Evolutionary conservation across 495 filamentous ascomycete genomes (phyloP).

Genomic region (Penicillium cosmopolitanum): DNA sequence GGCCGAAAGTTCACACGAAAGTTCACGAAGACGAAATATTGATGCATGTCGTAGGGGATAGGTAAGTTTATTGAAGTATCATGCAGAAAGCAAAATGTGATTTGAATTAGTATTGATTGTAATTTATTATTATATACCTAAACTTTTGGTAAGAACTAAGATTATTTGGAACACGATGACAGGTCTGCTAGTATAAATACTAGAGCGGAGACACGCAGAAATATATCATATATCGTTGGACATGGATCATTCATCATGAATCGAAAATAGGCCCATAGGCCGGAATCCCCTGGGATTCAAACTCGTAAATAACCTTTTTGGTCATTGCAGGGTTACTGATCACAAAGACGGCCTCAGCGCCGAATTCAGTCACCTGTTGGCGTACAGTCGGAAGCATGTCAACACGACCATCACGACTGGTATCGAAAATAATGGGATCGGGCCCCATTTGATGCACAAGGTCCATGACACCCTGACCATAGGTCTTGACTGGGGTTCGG

Average conservation of each 20-base stretch:
- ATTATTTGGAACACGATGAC: background rate
- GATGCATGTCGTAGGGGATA: too few species aligned
- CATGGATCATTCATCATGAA: constrained; percentile 62
- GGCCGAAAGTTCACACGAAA: too few species aligned
- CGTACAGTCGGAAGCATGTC: constrained; percentile 60
- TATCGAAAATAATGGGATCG: constrained; percentile 57
- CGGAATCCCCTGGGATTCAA: constrained; percentile 69
- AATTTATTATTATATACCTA: background rate
- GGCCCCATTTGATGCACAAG: constrained; percentile 50
- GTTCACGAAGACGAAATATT: too few species aligned
- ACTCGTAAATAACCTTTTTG: constrained; percentile 69
- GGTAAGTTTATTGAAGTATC: too few species aligned
- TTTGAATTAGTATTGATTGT: background rate
- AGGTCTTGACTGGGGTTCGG: constrained; percentile 51
- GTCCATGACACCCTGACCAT: constrained; percentile 50
- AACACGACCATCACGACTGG: constrained; percentile 43
- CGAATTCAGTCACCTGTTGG: constrained; percentile 53
- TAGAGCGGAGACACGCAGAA: background rate
- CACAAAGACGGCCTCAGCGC: constrained; percentile 70
- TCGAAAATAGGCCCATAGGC: constrained; percentile 84
- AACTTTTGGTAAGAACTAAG: background rate
- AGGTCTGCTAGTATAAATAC: background rate
- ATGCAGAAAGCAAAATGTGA: too few species aligned
- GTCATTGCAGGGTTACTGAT: constrained; percentile 77
- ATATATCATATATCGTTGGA: constrained; percentile 56